These are phyloP conservation scores for Atkinsonella hypoxylon DNA, from an alignment of 2,329 filamentous ascomycete species.

Conservation along the genomic window DNA sequence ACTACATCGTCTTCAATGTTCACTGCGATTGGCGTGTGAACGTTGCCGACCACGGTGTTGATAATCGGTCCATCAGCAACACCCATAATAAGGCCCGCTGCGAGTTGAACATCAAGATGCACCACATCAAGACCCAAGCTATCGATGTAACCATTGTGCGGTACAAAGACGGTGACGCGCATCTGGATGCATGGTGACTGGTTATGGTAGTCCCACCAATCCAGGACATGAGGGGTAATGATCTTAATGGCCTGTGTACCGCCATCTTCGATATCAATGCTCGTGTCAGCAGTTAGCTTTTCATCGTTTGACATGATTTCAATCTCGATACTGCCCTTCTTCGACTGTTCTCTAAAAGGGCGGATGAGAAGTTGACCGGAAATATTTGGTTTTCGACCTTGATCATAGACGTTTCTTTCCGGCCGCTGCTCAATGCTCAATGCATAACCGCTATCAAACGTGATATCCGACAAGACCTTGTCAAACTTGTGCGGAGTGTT, in stretches of 20 bases:
- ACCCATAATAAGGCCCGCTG: conserved; percentile 27
- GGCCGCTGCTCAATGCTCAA: conserved; percentile 30
- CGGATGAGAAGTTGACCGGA: conserved; percentile 35
- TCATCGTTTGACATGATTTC: conserved; percentile 34
- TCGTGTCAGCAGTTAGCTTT: conserved; percentile 21
- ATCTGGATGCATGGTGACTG: conserved; percentile 35
- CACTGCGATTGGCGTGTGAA: conserved; percentile 18
- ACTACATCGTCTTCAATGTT: conserved; percentile 13
- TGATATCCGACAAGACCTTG: conserved; percentile 13
- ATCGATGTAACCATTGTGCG: conserved; percentile 25
- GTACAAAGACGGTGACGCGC: conserved; percentile 34
- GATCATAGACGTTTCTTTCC: conserved; percentile 10
- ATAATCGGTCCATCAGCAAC: conserved; percentile 20
- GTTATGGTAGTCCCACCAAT: conserved; percentile 16
- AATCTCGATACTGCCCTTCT: conserved; percentile 27
- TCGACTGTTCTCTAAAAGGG: conserved; percentile 19
- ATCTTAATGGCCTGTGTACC: conserved; percentile 26
- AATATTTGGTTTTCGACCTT: conserved; percentile 23
- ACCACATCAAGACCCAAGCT: conserved; percentile 23
- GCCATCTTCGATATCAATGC: conserved; percentile 19
- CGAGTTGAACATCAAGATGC: conserved; percentile 28
- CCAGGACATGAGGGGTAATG: conserved; percentile 23
- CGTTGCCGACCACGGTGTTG: conserved; percentile 24
- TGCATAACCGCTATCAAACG: conserved; percentile 23
- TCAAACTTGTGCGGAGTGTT: conserved; percentile 12